Percentiles rank a stretch among this genome's conserved stretches.
These are phyloP conservation scores for Aquilaria sinensis DNA, from an alignment of 345 rosid genomes.

Conservation along the genomic window DNA sequence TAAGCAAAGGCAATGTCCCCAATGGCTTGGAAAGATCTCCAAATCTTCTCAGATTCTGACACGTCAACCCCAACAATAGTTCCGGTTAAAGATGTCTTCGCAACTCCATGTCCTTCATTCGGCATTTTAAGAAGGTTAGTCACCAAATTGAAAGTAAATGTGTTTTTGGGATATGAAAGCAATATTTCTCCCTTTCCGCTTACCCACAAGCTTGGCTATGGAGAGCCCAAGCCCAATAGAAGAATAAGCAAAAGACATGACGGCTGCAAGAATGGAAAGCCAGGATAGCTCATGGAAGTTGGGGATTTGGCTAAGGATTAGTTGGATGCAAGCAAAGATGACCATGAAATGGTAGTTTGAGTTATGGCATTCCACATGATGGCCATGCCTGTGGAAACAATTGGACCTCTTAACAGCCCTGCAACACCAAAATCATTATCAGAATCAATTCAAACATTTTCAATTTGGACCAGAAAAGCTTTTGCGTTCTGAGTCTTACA, in stretches of 20 bases:
- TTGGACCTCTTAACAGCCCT: constrained; percentile 79
- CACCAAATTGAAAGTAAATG: not conserved
- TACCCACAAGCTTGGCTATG: constrained; percentile 52
- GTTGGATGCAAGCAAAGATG: constrained; percentile 59
- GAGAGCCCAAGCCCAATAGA: constrained; percentile 73
- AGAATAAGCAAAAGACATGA: constrained; percentile 85
- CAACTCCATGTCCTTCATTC: constrained; percentile 13
- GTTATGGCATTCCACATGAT: constrained; percentile 38
- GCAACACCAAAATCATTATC: constrained; percentile 10
- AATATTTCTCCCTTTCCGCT: not conserved
- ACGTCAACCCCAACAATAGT: constrained; percentile 57
- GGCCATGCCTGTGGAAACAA: constrained; percentile 74
- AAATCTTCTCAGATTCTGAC: constrained; percentile 60
- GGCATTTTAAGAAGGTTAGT: not conserved
- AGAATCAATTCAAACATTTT: not conserved
- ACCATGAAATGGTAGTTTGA: constrained; percentile 64
- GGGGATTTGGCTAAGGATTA: constrained; percentile 77
- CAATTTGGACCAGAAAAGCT: no score
- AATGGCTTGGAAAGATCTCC: constrained; percentile 69
- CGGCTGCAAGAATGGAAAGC: constrained; percentile 78
- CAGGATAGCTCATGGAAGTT: constrained; percentile 83
- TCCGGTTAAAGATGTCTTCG: constrained; percentile 53
- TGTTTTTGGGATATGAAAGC: not conserved
- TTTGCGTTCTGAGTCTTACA: constrained; percentile 25
- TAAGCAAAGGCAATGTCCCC: constrained; percentile 94